Conservation (phyloP, 176 grass and related monocot species). For the Bolboschoenus planiculmis region DNA sequence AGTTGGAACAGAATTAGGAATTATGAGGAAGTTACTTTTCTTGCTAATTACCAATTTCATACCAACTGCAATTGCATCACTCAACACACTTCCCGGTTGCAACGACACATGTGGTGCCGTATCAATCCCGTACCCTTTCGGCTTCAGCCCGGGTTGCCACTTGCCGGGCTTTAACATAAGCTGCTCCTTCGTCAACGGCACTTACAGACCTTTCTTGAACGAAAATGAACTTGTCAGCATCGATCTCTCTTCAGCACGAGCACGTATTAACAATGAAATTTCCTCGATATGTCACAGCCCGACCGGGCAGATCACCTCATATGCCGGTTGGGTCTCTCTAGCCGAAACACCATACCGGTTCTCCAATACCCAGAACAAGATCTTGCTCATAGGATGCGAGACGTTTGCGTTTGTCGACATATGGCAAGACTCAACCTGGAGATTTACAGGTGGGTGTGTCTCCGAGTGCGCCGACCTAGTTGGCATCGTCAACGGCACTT, state of each 20-base stretch:
- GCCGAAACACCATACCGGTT: neutral
- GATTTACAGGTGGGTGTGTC: neutral
- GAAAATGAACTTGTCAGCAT: conserved; percentile 16
- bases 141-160: neutral
- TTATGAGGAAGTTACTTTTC: neutral
- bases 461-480: neutral
- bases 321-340: neutral
- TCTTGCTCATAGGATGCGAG: conserved; percentile 23
- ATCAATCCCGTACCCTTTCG: conserved; percentile 25
- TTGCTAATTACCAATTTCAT: neutral
- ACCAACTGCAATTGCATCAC: neutral
- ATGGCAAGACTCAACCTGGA: neutral
- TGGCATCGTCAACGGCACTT: conserved; percentile 11
- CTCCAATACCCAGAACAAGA: conserved; percentile 25
- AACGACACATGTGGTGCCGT: neutral
- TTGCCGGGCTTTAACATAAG: neutral
- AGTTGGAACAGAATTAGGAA: neutral
- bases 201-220: neutral
- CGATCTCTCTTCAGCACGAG: neutral
- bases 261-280: neutral
- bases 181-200: neutral
- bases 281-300: conserved; percentile 25
- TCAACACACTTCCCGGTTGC: conserved; percentile 3
- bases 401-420: neutral
- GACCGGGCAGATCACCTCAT: neutral